Evolutionary conservation across 805 yeast species (phyloP), one percentile per base, ranked within the genome.

Genomic region (Candida mattraensis): DNA sequence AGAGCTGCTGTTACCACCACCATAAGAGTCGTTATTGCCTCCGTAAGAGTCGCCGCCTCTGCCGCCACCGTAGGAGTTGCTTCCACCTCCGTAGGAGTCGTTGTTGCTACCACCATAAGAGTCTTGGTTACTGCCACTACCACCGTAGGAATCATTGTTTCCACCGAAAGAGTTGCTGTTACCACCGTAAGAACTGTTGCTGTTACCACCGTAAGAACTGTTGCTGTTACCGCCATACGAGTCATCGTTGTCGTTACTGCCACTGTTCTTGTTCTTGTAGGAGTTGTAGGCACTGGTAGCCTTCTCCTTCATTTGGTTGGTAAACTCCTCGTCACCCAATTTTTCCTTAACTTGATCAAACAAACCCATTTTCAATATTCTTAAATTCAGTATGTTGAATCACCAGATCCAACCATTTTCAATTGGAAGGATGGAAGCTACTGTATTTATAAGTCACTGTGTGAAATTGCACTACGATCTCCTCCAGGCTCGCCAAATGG

Each of bases 271-370:
- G 30, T 40, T 38, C 44, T 41, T 48, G 47, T 56, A 48, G 24
- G 48, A 35, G 43, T 51, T 47, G 58, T 52, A 52, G 40, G 58
- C 58, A 32, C 48, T 46, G 30, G 53, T 44, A 30, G 59, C 58
- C 43, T 48, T 42, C 18, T 41, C 43, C 48, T 45, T 42, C 26
- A 45, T 13, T 19, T 49, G 43, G 36, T 44, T 41, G 44, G 46
- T 45, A 53, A 50, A 50, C 19, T 37, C 28, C 24, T 50, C 48
- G 42, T 47, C 55, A 20, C 32, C 39, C 26, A 63, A 56, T 33
- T 59, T 59, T 18, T 66, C 60, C 52, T 64, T 68, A 27, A 65
- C 69, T 35, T 52, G 56, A 45, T 69, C 73, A 47, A 70, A 64
- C 35, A 69, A 54, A 39, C 74, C 74, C 57, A 52, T 52, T 44